A percentile compares a stretch with the other conserved stretches of the same genome.
phyloP scores from a whole-genome alignment of 2,329 filamentous ascomycete genomes.

The Metarhizium sp. region DNA sequence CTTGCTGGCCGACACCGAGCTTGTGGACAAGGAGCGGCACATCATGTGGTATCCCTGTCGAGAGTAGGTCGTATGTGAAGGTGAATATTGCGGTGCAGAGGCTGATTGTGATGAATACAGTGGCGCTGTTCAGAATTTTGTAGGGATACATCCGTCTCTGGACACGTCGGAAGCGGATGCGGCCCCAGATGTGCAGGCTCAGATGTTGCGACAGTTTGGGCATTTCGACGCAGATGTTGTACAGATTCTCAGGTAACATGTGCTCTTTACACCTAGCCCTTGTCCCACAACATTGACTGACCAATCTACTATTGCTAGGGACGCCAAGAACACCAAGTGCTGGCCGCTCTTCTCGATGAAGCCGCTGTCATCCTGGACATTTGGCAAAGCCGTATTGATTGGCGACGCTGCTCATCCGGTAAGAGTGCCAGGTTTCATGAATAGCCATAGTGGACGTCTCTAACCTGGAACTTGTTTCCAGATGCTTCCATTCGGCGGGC shows the following conservation, averaged over 20 bases:
- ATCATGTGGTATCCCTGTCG: conserved; percentile 8
- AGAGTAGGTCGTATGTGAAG: neutral
- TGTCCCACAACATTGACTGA: neutral
- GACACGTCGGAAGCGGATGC: neutral
- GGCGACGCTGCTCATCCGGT: conserved; percentile 8
- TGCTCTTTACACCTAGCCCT: neutral
- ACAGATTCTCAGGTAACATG: neutral
- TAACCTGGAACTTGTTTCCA: neutral
- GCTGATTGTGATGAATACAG: neutral
- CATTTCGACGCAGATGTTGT: conserved; percentile 2
- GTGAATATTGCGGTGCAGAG: neutral
- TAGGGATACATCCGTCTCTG: conserved; percentile 1
- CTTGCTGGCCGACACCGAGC: conserved; percentile 3
- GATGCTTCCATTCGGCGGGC: conserved; percentile 8
- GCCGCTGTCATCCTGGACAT: conserved; percentile 3
- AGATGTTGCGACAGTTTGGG: conserved; percentile 5
- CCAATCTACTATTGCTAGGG: neutral
- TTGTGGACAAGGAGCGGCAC: conserved; percentile 1
- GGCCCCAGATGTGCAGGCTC: neutral
- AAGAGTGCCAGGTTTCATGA: neutral
- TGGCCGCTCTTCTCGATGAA: conserved; percentile 5
- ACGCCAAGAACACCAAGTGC: conserved; percentile 1
- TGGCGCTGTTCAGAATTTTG: conserved; percentile 6
- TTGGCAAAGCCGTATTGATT: conserved; percentile 4
- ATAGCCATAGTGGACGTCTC: neutral